Percentiles rank a stretch among this genome's conserved stretches.
Evolutionary conservation across 345 rosid genomes (phyloP).

Genomic region (Erysimum cheiranthoides): DNA sequence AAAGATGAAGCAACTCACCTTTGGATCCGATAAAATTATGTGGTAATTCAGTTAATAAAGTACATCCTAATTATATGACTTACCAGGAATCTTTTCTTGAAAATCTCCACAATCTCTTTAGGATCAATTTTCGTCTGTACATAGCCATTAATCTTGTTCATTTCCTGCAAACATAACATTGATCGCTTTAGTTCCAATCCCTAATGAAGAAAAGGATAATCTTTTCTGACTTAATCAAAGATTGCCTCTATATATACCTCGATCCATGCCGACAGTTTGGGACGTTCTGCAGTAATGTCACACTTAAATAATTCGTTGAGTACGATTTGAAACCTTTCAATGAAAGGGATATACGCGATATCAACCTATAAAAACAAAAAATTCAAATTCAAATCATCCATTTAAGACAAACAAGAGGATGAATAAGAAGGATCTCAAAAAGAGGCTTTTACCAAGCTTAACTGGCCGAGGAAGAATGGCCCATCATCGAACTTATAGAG

Average conservation of each 20-base stretch:
- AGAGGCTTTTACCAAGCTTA: constrained; percentile 63
- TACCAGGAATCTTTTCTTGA: constrained; percentile 61
- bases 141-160: constrained; percentile 76
- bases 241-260: constrained; percentile 50
- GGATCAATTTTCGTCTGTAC: constrained; percentile 69
- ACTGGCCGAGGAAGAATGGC: constrained; percentile 85
- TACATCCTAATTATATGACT: background rate
- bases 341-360: constrained; percentile 71
- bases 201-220: background rate
- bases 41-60: background rate
- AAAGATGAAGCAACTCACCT: background rate
- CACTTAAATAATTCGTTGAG: constrained; percentile 55
- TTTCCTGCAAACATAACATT: constrained; percentile 52
- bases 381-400: background rate
- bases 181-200: constrained; percentile 1
- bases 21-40: background rate
- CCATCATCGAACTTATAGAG: constrained; percentile 75
- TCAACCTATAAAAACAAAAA: constrained; percentile 60
- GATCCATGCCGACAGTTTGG: constrained; percentile 77
- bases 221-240: background rate
- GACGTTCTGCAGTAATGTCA: constrained; percentile 73
- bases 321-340: constrained; percentile 68
- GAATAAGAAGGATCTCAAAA: background rate
- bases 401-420: constrained; percentile 2
- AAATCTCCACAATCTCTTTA: constrained; percentile 53